A percentile compares a stretch with the other conserved stretches of the same genome.
These are phyloP conservation scores for Pterocarpus santalinus DNA, from an alignment of 306 rosid species.

Conservation along the genomic window DNA sequence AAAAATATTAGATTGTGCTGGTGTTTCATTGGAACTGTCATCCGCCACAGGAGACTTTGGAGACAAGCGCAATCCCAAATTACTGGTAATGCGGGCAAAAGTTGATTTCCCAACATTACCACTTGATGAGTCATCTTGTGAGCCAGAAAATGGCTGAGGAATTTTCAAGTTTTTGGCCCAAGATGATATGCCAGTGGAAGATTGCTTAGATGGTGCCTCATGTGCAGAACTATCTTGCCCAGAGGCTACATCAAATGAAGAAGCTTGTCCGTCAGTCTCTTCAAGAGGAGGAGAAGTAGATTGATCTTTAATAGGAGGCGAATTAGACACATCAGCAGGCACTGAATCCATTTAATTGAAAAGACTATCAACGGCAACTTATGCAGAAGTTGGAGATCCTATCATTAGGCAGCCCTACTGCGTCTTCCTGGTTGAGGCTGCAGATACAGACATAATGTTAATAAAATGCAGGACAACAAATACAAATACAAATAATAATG, in stretches of 20 bases:
- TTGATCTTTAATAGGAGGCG: constrained; percentile 55
- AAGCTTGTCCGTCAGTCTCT: constrained; percentile 49
- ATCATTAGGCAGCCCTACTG: constrained; percentile 49
- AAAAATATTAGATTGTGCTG: constrained; percentile 76
- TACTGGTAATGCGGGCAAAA: constrained; percentile 89
- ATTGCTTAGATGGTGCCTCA: constrained; percentile 59
- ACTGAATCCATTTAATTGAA: constrained; percentile 71
- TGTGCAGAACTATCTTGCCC: constrained; percentile 57
- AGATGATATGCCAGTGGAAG: constrained; percentile 76
- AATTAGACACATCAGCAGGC: constrained; percentile 57
- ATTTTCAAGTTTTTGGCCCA: constrained; percentile 91
- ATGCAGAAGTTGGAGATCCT: constrained; percentile 45
- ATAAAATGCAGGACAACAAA: constrained; percentile 29
- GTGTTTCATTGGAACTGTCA: constrained; percentile 61
- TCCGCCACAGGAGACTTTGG: constrained; percentile 71
- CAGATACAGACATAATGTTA: constrained; percentile 35
- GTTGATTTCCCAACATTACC: constrained; percentile 79
- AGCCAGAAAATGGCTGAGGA: constrained; percentile 70
- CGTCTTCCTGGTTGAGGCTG: constrained; percentile 47
- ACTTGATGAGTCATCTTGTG: constrained; percentile 72
- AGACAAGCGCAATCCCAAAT: constrained; percentile 83
- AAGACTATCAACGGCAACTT: constrained; percentile 42
- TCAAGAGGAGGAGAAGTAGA: constrained; percentile 51
- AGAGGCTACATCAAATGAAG: constrained; percentile 57
- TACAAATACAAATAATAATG: constrained; percentile 4